Base-by-base conservation (phyloP, 352 stramenopile genomes). In the Pythium aquatile region DNA sequence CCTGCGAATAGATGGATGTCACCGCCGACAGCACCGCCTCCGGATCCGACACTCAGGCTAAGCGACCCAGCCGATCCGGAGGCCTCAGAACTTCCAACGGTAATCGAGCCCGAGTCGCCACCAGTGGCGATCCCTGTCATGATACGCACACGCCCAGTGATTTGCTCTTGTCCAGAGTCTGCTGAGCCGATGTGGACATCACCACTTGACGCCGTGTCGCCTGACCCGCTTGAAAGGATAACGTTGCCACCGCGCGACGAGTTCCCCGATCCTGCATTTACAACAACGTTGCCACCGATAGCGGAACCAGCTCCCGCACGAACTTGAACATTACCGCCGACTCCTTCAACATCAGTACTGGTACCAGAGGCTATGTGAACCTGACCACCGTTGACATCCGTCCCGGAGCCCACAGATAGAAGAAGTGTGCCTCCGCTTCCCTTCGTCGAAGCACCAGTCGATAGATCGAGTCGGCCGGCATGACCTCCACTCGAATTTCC, bases 381-480 rank as follows among this genome's bases (percentile, higher is more conserved):
- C 5, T 35, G 20, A 26, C 65, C 65, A 37, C 65, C 65, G 17
- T 48, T 40, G 1, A 30, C 54, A 26, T 14, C 42, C n/a, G 61
- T 42, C 2, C 65, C 57, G 10, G 39, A 37, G 16, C 61, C 58
- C 13, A 68, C 40, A 1, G 39, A 61, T 4, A 72, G 11, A 10
- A 26, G 2, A 61, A 72, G 58, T 4, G 33, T 26, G 7, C 66
- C 66, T 20, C 39, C 58, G 26, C 17, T 55, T 39, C 60, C 66
- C 17, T 30, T 32, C 7, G 48, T 26, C 28, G 60, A 32, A 24
- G 16, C 11, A 44, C 58, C 60, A 13, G 55, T 63, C 4, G 33
- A 32, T 11, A 73, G 40, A 5, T 39, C 13, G 11, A 65, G 46
- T 32, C 7, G 29, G 14, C 58, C 58, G 1, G 58, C 47, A 46